Evolutionary conservation across 2,329 filamentous ascomycete genomes (phyloP), one percentile per base, ranked within the genome.

Genomic region (Curvularia lunata): DNA sequence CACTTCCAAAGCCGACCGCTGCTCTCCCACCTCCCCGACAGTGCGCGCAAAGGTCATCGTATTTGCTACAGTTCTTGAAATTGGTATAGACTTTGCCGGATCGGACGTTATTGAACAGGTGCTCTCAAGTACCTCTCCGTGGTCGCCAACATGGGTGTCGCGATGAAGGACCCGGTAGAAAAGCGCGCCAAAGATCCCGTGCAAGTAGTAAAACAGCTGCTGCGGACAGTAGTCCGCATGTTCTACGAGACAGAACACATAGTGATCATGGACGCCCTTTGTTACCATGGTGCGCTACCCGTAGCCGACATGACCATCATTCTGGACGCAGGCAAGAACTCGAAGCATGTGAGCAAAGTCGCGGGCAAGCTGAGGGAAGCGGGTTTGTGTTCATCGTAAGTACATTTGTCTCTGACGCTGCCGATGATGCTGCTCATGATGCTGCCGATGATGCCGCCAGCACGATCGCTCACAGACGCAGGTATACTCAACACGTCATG

Each of bases 311-410:
- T 99, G 61, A 90, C 91, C 42, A 89, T 92, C 69, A 82, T 98
- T 23, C 89, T 97, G 78, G 74, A 77, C 48, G 69, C 67, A 16
- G 89, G 89, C 61, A 92, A 96, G 79, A 94, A 97, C 74, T 88
- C 88, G 40, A 98, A 99, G 75, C 91, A 96, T 70, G 84, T 98
- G 42, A 92, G 95, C 74, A 96, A 94, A 76, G 85, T 96, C 28
- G 94, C 91, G 75, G 92, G 90, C 59, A 90, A 88, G 69, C 84
- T 99, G 51, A 87, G 88, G 67, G 92, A 97, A 75, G 92, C 96
- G 72, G 89, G 94, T 52, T 87, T 99, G 70, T 81, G 98, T 58
- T 86, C 88, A 66, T 88, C 94, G 86, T 94, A 88, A 65, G 85
- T 79, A 30, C 54, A 67, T 23, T 18, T 12, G 28, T n/a, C n/a